These are phyloP conservation scores for Fusarium sp. DNA, from an alignment of 2,329 filamentous ascomycete species.

Conservation along the genomic window DNA sequence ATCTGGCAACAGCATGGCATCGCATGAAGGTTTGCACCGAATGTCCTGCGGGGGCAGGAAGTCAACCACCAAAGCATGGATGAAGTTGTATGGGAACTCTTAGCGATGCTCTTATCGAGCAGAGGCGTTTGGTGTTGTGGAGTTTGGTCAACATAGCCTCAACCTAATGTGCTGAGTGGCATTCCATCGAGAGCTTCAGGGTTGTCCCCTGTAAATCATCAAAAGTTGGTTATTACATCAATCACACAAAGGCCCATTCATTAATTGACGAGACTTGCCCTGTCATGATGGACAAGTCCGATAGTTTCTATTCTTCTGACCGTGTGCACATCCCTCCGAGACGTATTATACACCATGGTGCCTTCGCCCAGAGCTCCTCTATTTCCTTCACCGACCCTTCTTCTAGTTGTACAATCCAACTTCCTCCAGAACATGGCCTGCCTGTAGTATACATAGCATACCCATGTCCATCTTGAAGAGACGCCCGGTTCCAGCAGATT, in stretches of 20 bases:
- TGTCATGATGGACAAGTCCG: neutral
- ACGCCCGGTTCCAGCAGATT: neutral
- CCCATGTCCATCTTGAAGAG: neutral
- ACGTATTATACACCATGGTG: conserved; percentile 33
- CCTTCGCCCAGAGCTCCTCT: conserved; percentile 20
- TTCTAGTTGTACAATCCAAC: conserved; percentile 43
- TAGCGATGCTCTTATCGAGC: neutral
- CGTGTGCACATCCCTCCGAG: conserved; percentile 30
- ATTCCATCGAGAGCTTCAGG: neutral
- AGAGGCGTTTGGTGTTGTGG: conserved; percentile 7
- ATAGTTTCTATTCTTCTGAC: conserved; percentile 31
- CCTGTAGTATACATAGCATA: neutral
- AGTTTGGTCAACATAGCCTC: neutral
- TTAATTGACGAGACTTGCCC: neutral
- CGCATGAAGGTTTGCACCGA: conserved; percentile 56
- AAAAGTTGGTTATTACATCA: neutral
- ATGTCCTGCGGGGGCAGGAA: conserved; percentile 30
- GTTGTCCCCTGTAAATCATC: neutral
- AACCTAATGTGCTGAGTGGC: neutral
- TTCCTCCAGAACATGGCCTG: neutral
- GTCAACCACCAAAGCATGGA: conserved; percentile 1
- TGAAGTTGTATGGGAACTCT: neutral
- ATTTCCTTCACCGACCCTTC: conserved; percentile 28
- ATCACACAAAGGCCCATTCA: neutral
- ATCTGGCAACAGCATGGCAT: conserved; percentile 73